Evolutionary conservation across 257 asterid species (phyloP), one percentile per base, ranked within the genome.

Genomic region (Solanum boliviense): DNA sequence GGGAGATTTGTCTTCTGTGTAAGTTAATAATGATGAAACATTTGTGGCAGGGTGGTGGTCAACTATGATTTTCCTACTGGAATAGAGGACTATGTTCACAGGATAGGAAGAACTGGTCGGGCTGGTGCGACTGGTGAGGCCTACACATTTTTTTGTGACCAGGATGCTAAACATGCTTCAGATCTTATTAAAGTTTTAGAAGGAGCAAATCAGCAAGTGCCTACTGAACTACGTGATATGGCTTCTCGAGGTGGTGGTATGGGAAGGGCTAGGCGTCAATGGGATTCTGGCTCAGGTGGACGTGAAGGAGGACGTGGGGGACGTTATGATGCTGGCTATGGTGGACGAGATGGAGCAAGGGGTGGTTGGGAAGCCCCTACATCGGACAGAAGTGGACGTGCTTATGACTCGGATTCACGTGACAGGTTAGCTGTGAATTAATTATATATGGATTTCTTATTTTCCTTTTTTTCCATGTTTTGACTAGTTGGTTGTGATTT

Each of bases 21-120:
- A 48, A 29, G 86, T 48, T 52, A 82, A 48, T 20, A 48, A 16
- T 52, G 41, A 81, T 73, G 35, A 73, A 36, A 56, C 39, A 41
- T 88, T 65, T 88, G 60, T 89, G 82, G 41, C 95, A 97, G 99
- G 95, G 95, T 97, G 78, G 99, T 97, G 90, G 60, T 97, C 90
- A 96, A 97, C 88, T 97, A 89, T 67, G 99, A 97, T 92, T 97
- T 97, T 89, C 99, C 99, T 16, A 95, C 91, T 3, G 99, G 99
- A 76, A 87, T 97, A 83, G 99, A 97, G 93, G 99, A 96, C 91
- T 97, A 97, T 83, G 99, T 97, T 85, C 99, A 97, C 94, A 94
- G 99, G 88, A 95, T 97, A n/a, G 99, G 99, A 90, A 97, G 99
- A 92, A 97, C 99, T 6, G 99, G 99, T 38, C 93, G 99, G 67